A percentile compares a stretch with the other conserved stretches of the same genome.
Conservation (phyloP, 208 protist species). For the Zelonia costaricensis region DNA sequence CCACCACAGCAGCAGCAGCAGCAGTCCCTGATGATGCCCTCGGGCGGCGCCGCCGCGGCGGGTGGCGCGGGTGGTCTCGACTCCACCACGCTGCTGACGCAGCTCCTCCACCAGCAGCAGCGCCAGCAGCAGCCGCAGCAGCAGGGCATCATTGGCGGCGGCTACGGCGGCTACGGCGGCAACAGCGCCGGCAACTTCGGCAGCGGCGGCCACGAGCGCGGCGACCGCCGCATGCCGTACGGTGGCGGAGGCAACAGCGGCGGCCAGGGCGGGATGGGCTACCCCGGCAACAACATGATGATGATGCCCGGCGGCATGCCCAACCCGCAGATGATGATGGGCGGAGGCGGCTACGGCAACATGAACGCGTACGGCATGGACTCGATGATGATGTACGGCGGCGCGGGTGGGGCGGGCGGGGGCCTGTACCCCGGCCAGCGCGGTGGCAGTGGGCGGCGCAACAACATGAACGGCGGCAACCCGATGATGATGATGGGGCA, state of each 20-base stretch:
- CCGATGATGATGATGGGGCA: constrained; percentile 31
- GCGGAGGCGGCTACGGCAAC: constrained; percentile 10
- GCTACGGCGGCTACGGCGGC: constrained; percentile 23
- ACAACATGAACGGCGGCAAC: constrained; percentile 21
- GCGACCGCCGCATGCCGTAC: constrained; percentile 10
- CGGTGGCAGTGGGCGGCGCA: constrained; percentile 7
- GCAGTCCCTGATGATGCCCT: constrained; percentile 15
- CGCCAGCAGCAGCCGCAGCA: constrained; percentile 20
- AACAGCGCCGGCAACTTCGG: constrained; percentile 12
- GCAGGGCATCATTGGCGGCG: constrained; percentile 4
- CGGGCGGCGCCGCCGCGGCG: not conserved
- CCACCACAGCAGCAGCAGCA: constrained; percentile 19
- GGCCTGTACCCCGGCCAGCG: constrained; percentile 19
- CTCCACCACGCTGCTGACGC: constrained; percentile 7
- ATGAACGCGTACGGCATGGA: constrained; percentile 25
- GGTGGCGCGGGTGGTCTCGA: constrained; percentile 3
- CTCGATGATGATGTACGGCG: constrained; percentile 36
- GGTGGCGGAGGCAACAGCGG: constrained; percentile 18
- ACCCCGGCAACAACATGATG: constrained; percentile 2
- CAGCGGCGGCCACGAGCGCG: constrained; percentile 9
- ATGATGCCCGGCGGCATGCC: constrained; percentile 19
- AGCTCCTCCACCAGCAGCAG: constrained; percentile 21
- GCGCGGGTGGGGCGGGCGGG: not conserved
- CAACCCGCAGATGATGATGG: constrained; percentile 27
- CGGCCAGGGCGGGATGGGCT: constrained; percentile 20